Percentiles rank a stretch among this genome's conserved stretches.
phyloP scores from a whole-genome alignment of 805 yeast genomes.

The Komagataella pastoris region DNA sequence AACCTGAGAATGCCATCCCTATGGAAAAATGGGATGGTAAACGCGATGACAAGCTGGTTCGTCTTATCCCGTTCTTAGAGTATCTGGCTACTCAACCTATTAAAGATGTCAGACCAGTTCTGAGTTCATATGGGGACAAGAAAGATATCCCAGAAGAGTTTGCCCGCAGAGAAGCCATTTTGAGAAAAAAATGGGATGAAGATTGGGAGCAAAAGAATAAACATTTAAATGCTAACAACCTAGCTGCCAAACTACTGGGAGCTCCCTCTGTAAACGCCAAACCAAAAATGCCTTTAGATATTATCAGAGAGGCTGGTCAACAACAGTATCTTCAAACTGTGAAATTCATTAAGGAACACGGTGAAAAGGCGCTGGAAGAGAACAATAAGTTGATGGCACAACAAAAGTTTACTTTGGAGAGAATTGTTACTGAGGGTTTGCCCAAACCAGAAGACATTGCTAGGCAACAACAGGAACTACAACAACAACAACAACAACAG shows the following conservation, averaged over 20 bases:
- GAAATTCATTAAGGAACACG: slow-evolving; percentile 42
- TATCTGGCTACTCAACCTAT: slow-evolving; percentile 78
- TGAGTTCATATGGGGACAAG: slow-evolving; percentile 59
- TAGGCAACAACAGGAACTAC: slow-evolving; percentile 14
- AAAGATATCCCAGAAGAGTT: slow-evolving; percentile 66
- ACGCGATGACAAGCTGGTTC: slow-evolving; percentile 67
- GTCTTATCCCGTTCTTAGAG: slow-evolving; percentile 85
- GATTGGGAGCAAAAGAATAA: slow-evolving; percentile 26
- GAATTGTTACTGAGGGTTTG: slow-evolving; percentile 71
- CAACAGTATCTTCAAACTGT: slow-evolving; percentile 75
- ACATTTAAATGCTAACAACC: slow-evolving; percentile 30
- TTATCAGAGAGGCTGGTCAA: slow-evolving; percentile 86
- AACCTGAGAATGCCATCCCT: slow-evolving; percentile 91
- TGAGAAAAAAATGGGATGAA: slow-evolving; percentile 58
- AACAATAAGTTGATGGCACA: slow-evolving; percentile 73
- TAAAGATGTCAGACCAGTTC: slow-evolving; percentile 81
- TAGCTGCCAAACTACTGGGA: slow-evolving; percentile 55
- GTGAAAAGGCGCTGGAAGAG: slow-evolving; percentile 52
- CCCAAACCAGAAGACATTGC: slow-evolving; percentile 60
- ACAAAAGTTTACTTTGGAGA: slow-evolving; percentile 74
- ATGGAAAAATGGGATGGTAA: slow-evolving; percentile 79
- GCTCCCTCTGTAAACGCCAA: slow-evolving; percentile 30
- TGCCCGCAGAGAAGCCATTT: slow-evolving; percentile 57
- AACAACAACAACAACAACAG: slow-evolving; percentile 1
- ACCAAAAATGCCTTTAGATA: slow-evolving; percentile 75